These are phyloP conservation scores for Blastocladiella emersonii DNA, from an alignment of 371 early-diverging fungal species.

Conservation along the genomic window DNA sequence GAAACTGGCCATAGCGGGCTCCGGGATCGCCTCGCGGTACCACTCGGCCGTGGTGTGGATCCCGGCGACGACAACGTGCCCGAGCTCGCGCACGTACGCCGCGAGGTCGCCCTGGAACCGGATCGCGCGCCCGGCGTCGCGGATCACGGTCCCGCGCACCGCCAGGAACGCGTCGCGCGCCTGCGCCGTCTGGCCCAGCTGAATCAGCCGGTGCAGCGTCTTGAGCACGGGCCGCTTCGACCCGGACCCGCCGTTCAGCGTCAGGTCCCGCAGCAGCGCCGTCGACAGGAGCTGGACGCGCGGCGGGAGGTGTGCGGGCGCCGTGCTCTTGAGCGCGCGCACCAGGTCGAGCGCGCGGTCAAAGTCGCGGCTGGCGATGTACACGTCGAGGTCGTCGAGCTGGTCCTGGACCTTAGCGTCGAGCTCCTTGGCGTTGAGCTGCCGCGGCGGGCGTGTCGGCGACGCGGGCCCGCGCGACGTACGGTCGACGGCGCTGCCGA, in stretches of 20 bases:
- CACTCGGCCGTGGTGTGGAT: slow-evolving; percentile 45
- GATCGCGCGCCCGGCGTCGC: slow-evolving; percentile 16
- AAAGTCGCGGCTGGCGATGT: slow-evolving; percentile 76
- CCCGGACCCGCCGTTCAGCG: background rate
- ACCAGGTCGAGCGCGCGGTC: slow-evolving; percentile 56
- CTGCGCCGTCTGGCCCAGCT: slow-evolving; percentile 3
- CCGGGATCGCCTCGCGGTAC: slow-evolving; percentile 19
- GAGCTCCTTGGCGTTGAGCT: background rate
- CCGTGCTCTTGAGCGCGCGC: background rate
- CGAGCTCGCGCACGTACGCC: slow-evolving; percentile 22
- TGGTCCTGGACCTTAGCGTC: slow-evolving; percentile 40
- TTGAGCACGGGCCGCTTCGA: background rate
- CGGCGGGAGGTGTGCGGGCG: background rate
- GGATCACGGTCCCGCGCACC: background rate
- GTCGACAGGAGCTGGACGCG: background rate
- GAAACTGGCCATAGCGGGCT: slow-evolving; percentile 46
- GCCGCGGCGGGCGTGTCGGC: background rate
- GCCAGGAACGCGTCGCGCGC: slow-evolving; percentile 13
- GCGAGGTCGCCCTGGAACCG: slow-evolving; percentile 15
- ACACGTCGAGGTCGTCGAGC: slow-evolving; percentile 71
- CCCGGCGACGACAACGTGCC: slow-evolving; percentile 29
- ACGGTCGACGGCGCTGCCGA: too few species aligned
- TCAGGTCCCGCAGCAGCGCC: background rate
- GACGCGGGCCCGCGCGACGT: too few species aligned
- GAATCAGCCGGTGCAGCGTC: background rate